Base-by-base conservation (phyloP, 306 rosid genomes). In the Cercis canadensis region DNA sequence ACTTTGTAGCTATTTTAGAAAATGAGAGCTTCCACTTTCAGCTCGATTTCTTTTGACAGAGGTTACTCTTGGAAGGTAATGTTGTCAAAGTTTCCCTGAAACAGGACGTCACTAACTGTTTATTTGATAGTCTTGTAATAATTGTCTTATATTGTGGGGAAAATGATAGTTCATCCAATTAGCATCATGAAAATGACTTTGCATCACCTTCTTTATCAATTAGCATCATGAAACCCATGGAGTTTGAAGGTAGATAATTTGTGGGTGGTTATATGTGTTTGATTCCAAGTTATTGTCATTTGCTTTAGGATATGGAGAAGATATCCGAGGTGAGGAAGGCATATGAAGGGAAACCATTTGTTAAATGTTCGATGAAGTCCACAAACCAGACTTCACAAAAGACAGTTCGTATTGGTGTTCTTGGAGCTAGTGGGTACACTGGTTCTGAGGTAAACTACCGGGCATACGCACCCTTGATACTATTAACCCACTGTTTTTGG, bases 371-470 rank as follows among this genome's bases (percentile, higher is more conserved):
- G 0, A 62, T 75, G 69, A 87, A 73, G 57, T 24, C 81, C 43
- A 80, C 72, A 50, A 40, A 69, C 24, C 70, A 76, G 39, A 70
- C 83, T 46, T 65, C 90, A 32, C 81, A 82, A 19, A 87, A 85
- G 56, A 69, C 81, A 31, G 85, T 88, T 80, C 86, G 96, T 29
- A 83, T 93, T 81, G 98, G 94, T 65, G 92, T 93, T 84, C 97
- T 93, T 80, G 97, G 98, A 73, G 98, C 98, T 37, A 90, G 98
- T 88, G 98, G 98, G 69, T 93, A 93, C 83, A 93, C 98, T 56
- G 97, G 97, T 75, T 82, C 97, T 69, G 98, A 93, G 97, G 98
- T 93, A 78, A 75, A 49, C 17, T 80, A 12, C 57, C 5, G 55
- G 47, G n/a, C 59, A 32, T 40, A 16, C 21, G 12, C 36, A n/a